Conservation (phyloP, 2,329 filamentous ascomycete species). For the Paecilomyces variotii region DNA sequence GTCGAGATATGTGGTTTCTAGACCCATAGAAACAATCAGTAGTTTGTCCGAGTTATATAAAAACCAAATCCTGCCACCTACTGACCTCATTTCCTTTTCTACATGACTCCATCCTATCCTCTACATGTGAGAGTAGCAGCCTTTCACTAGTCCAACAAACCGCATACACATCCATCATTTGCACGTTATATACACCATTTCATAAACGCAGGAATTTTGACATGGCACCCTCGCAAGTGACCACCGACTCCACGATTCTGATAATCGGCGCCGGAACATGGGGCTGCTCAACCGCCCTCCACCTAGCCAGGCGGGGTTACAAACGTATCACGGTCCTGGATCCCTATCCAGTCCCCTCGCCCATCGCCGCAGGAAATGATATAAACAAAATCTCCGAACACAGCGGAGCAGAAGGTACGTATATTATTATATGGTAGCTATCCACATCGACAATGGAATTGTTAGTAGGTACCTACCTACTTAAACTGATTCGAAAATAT, state of each 20-base stretch:
- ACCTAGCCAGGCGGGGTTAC: slow-evolving; percentile 44
- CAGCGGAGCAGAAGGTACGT: slow-evolving; percentile 1
- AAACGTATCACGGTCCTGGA: slow-evolving; percentile 43
- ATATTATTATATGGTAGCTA: neutral
- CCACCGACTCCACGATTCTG: slow-evolving; percentile 1
- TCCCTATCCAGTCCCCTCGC: slow-evolving; percentile 38
- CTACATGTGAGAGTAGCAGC: too few species aligned
- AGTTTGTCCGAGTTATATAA: neutral
- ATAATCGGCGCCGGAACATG: slow-evolving; percentile 41
- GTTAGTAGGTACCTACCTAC: too few species aligned
- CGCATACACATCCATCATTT: too few species aligned
- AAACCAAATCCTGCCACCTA: neutral
- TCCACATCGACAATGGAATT: too few species aligned
- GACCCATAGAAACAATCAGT: neutral
- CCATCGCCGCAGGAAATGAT: slow-evolving; percentile 44
- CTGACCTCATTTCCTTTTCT: neutral
- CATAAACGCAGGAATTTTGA: neutral
- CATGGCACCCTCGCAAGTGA: slow-evolving; percentile 2
- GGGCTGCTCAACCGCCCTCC: slow-evolving; percentile 45
- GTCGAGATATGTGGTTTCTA: neutral
- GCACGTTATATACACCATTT: neutral
- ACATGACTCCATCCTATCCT: too few species aligned
- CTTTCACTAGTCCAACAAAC: too few species aligned
- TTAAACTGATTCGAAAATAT: neutral
- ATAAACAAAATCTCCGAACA: slow-evolving; percentile 42